phyloP scores from a whole-genome alignment of 768 basidiomycete genomes.

The Suillus sp. region DNA sequence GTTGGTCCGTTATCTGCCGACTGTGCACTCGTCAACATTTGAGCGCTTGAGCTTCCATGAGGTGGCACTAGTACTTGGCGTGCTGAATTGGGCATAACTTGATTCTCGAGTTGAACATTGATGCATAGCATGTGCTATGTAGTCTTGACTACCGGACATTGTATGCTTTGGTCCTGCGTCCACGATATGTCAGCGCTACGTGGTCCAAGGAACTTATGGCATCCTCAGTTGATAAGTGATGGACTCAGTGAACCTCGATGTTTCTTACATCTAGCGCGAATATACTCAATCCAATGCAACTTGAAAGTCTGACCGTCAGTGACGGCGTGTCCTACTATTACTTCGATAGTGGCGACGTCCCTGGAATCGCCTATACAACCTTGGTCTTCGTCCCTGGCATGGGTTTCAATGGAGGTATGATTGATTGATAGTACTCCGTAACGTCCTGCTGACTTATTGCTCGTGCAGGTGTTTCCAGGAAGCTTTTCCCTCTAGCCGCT shows the following conservation, averaged over 20 bases:
- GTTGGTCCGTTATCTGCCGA: too few species aligned
- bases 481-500: conserved; percentile 26
- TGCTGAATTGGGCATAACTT: too few species aligned
- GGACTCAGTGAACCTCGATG: neutral
- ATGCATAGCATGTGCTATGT: too few species aligned
- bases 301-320: neutral
- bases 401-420: conserved; percentile 16
- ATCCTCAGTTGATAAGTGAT: neutral
- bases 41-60: too few species aligned
- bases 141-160: too few species aligned
- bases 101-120: too few species aligned
- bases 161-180: neutral
- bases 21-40: too few species aligned
- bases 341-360: conserved; percentile 1
- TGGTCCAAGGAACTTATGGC: neutral
- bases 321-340: conserved; percentile 8
- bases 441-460: neutral
- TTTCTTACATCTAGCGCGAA: neutral
- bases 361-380: conserved; percentile 10
- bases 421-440: neutral
- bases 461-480: conserved; percentile 15
- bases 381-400: conserved; percentile 16
- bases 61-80: too few species aligned
- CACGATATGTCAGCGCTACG: neutral
- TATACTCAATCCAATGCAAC: neutral